Evolutionary conservation across 768 basidiomycete genomes (phyloP).

Genomic region (Pholiota conissans): DNA sequence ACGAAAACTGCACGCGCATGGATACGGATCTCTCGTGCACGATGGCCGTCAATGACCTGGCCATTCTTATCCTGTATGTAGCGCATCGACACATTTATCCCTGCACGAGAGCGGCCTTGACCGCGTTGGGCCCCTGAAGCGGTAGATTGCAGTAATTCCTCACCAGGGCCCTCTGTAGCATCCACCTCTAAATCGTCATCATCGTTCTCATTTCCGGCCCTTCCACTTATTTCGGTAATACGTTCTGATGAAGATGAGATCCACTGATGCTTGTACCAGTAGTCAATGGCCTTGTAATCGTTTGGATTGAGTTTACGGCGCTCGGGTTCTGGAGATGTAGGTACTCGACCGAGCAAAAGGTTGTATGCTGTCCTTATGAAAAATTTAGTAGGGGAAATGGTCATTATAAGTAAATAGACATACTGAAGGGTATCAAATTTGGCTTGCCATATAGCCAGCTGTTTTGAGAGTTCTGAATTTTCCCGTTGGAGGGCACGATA

Average conservation of each 20-base stretch:
- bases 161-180: constrained; percentile 1
- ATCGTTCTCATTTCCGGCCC: neutral
- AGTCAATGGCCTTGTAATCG: constrained; percentile 4
- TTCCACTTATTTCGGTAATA: neutral
- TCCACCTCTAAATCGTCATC: neutral
- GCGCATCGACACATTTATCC: constrained; percentile 11
- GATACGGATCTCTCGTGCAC: constrained; percentile 7
- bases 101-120: constrained; percentile 2
- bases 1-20: constrained; percentile 11
- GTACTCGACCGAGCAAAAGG: constrained; percentile 2
- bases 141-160: neutral
- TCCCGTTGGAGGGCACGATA: constrained; percentile 3
- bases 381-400: neutral
- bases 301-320: neutral
- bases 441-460: neutral
- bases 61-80: constrained; percentile 7
- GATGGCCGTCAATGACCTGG: constrained; percentile 8
- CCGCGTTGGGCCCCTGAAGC: constrained; percentile 5
- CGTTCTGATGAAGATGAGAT: neutral
- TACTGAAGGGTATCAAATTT: constrained; percentile 8
- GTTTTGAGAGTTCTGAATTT: constrained; percentile 3
- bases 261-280: constrained; percentile 8
- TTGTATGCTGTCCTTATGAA: constrained; percentile 3
- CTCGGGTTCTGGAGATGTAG: neutral
- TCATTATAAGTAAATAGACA: neutral